Evolutionary conservation across 768 basidiomycete genomes (phyloP).

Genomic region (Rhizopogon rudus): DNA sequence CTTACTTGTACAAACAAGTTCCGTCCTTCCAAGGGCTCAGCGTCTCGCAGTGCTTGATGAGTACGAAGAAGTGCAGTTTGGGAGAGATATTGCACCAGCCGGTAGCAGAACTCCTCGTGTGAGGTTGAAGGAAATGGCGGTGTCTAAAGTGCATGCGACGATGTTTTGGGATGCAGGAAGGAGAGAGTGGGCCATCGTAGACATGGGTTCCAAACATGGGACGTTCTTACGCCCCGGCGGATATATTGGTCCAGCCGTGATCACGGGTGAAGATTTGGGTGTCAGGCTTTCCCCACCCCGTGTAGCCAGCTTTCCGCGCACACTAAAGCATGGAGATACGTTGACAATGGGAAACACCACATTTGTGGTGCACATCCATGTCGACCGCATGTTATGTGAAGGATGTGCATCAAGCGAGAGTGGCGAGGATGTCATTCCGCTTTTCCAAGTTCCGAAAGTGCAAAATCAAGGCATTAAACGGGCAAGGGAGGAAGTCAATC

Average conservation of each 20-base stretch:
- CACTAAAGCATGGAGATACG: slow-evolving; percentile 57
- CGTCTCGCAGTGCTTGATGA: slow-evolving; percentile 60
- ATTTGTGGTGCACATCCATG: slow-evolving; percentile 68
- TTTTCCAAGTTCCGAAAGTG: slow-evolving; percentile 32
- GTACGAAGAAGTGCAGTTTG: slow-evolving; percentile 65
- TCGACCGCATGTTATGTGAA: slow-evolving; percentile 52
- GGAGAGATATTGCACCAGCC: slow-evolving; percentile 55
- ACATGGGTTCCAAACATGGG: slow-evolving; percentile 85
- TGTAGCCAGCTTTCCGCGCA: slow-evolving; percentile 63
- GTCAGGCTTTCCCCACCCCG: slow-evolving; percentile 59
- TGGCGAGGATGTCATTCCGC: slow-evolving; percentile 46
- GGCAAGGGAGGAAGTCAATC: slow-evolving; percentile 8
- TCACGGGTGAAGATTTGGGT: slow-evolving; percentile 22
- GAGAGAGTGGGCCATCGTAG: slow-evolving; percentile 67
- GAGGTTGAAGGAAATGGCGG: slow-evolving; percentile 78
- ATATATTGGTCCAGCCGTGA: slow-evolving; percentile 15
- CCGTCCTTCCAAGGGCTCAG: slow-evolving; percentile 45
- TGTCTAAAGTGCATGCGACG: slow-evolving; percentile 78
- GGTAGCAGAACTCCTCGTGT: slow-evolving; percentile 56
- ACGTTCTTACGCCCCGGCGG: slow-evolving; percentile 49
- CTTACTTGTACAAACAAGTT: slow-evolving; percentile 30
- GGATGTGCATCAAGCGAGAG: slow-evolving; percentile 49
- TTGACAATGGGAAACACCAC: slow-evolving; percentile 67
- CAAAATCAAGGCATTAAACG: slow-evolving; percentile 15
- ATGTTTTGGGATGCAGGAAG: slow-evolving; percentile 61